Evolutionary conservation across 352 stramenopile genomes (phyloP), one percentile per base, ranked within the genome.

Genomic region (Peronospora farinosa): DNA sequence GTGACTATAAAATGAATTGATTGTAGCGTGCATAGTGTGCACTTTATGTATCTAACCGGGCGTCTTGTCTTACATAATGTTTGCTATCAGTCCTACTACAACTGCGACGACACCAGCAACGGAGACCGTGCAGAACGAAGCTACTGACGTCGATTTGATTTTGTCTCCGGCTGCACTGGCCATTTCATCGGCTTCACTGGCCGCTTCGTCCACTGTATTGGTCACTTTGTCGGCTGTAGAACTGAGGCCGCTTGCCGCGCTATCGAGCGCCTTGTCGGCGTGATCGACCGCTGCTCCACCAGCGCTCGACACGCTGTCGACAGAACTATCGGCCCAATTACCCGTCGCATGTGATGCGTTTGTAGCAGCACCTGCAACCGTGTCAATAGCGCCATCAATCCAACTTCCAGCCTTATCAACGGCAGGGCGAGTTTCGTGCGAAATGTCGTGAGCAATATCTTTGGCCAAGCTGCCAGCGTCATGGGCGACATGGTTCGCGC

Each of bases 51-150:
- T 16, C 7, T 4, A 23, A 17, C 31, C 35, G 6, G 8, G 23
- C 21, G 12, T 25, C 40, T 31, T 31, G 5, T 54, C 17, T 1
- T 68, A 68, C 6, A 38, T 40, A 12, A 68, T 65, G 54, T 64
- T 68, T 39, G 56, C 27, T 11, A 25, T 30, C 5, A 65, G 28
- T 6, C 40, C 46, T 36, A 38, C 46, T 36, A 38, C 37, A 27
- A 47, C 28, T 2, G 46, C 31, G 23, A 57, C 2, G 15, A 57
- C 19, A 7, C 32, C 31, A 31, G 31, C 37, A 23, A 57, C 47
- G 17, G 60, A 61, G 44, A 57, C 19, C 0, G 57, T 49, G n/a
- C 21, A 12, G 16, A 61, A 28, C 9, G 54, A 54, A 3, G 54
- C 35, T 5, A 44, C 49, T 31, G 36, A 64, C 19, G 44, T 54